Evolutionary conservation across 805 yeast genomes (phyloP), one percentile per base, ranked within the genome.

Genomic region (Metschnikowia noctiluminum): DNA sequence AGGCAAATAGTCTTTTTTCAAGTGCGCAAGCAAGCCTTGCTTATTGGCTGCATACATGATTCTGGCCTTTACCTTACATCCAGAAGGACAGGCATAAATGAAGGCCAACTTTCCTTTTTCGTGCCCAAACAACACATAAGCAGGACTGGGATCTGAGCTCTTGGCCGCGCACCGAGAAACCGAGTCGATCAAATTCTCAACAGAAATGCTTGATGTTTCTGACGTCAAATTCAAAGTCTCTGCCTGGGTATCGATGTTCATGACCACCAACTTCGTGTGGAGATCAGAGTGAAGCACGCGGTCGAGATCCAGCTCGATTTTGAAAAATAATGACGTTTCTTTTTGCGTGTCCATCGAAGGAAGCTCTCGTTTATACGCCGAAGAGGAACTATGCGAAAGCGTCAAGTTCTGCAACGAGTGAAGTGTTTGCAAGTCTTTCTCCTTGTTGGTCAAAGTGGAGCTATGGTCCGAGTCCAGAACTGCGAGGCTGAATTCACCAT

Each of bases 1-100:
- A 6, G 48, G 32, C 44, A 47, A 48, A 9, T 63, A 61, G 34
- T 75, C 56, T 1, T 62, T 62, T 51, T 76, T 72, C 61, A 87
- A 69, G 49, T 77, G 73, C 40, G 71, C 74, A 32, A 82, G 65
- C 46, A 86, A 75, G 7, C 85, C 86, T 45, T 74, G 76, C 61
- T 83, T 85, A 52, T 85, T 85, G 2, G 96, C 80, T 1, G 99
- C 98, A 61, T 90, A 89, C 43, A 90, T 65, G 97, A 92, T 92
- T 59, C 98, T 79, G 45, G 90, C 94, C 65, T 85, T 87, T 37
- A 94, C 94, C 66, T 83, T 84, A 38, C 96, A 85, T 1, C 91
- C 90, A 0, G 95, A 82, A 3, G 99, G 98, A 65, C 97, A 91
- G 7, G 92, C 77, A 63, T 89, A 89, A 31, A 91, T 80, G 64